A percentile compares a stretch with the other conserved stretches of the same genome.
These are phyloP conservation scores for Fusarium sp. DNA, from an alignment of 2,329 filamentous ascomycete genomes.

Conservation along the genomic window DNA sequence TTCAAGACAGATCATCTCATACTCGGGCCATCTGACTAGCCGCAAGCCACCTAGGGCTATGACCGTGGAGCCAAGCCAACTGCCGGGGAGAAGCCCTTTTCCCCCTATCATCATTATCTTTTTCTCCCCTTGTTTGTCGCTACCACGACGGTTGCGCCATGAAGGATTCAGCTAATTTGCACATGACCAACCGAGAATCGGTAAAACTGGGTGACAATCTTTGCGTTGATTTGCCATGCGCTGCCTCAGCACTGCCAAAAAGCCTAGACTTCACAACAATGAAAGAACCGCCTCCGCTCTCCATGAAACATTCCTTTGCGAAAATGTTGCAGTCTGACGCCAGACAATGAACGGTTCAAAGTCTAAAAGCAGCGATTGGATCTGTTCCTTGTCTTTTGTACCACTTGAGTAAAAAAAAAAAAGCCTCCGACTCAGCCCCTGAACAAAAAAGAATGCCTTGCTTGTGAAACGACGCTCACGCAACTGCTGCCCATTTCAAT, in stretches of 20 bases:
- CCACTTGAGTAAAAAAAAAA: not conserved
- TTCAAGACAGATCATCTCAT: constrained; percentile 28
- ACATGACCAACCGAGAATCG: not conserved
- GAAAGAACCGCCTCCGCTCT: not conserved
- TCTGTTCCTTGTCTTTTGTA: not conserved
- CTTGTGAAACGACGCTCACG: not conserved
- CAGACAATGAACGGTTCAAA: not conserved
- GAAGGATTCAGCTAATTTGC: not conserved
- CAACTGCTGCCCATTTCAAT: not conserved
- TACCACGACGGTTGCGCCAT: not conserved
- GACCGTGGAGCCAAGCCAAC: constrained; percentile 14
- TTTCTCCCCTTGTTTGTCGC: not conserved
- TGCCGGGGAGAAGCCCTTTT: not conserved
- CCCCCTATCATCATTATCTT: not conserved
- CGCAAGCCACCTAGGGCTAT: constrained; percentile 13
- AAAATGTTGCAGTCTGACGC: not conserved
- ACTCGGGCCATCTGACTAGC: constrained; percentile 3
- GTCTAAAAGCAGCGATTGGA: not conserved
- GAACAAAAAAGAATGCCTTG: not conserved
- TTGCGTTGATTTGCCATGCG: not conserved
- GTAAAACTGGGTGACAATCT: not conserved
- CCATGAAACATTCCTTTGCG: not conserved
- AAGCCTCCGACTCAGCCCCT: not conserved
- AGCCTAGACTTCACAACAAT: not conserved
- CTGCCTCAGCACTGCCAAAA: not conserved